Evolutionary conservation across 176 grass and related monocot species (phyloP), one percentile per base, ranked within the genome.

Genomic region (Lolium multiflorum): DNA sequence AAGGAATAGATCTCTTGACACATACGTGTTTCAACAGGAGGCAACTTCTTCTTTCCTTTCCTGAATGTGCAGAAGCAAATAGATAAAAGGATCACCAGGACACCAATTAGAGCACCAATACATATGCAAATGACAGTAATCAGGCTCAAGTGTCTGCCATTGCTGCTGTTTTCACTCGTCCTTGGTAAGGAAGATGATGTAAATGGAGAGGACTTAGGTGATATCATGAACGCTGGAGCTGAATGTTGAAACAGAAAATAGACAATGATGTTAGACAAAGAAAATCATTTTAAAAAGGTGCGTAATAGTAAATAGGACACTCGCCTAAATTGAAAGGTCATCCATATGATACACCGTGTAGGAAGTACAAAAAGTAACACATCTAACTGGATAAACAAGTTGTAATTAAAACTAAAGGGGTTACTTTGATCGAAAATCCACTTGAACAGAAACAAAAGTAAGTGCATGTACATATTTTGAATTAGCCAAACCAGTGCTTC

Each of bases 61-160:
- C 87, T 84, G 59, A 89, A 88, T 68, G 87, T 65, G 59, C 97
- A 91, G 77, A 92, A 91, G 85, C 89, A 99, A 83, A 96, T 94
- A 50, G 87, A 74, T 68, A 99, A 66, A 78, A 89, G 55, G 66
- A 91, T 74, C 71, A 97, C 71, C 55, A 94, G 82, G 63, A 93
- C 84, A 82, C 83, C 80, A 56, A 97, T 81, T 71, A 99, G 76
- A 83, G 87, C 80, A 85, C 89, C 85, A 44, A 94, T 92, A 71
- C 92, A 97, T 75, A 94, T 94, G 78, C 92, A 88, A 71, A 99
- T 80, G 31, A 97, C 81, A 24, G 73, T 91, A 70, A 91, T 68
- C 61, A 97, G 77, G 77, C 4, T 94, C 56, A 89, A 54, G 85
- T 83, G 97, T 64, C 48, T 81, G 81, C 76, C 78, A 52, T 76